Percentiles rank a stretch among this genome's conserved stretches.
These are phyloP conservation scores for Saturnispora mendoncae DNA, from an alignment of 805 yeast species.

Conservation along the genomic window DNA sequence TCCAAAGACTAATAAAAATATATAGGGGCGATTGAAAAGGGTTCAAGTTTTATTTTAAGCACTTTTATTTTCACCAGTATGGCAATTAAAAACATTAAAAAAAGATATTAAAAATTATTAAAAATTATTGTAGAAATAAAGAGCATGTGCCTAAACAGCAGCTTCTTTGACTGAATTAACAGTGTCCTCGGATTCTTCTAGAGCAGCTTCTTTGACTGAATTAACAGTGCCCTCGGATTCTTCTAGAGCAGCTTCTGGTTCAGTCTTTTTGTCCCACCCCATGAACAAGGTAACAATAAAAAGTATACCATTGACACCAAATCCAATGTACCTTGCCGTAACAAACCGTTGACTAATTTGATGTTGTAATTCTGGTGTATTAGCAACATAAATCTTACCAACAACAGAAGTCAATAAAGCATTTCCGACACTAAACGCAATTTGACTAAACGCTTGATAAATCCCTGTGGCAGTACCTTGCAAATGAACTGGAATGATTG, in stretches of 20 bases:
- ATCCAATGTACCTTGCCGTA: slow-evolving; percentile 1
- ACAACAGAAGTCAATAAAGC: slow-evolving; percentile 15
- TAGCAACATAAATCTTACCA: slow-evolving; percentile 10
- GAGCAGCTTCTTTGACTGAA: no score
- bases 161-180: no score
- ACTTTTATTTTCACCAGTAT: no score
- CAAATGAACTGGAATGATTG: slow-evolving; percentile 16
- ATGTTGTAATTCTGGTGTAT: not conserved
- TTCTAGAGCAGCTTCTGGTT: not conserved
- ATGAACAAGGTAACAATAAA: not conserved
- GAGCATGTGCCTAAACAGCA: no score
- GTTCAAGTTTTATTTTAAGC: no score
- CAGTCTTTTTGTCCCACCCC: not conserved
- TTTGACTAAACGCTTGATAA: slow-evolving; percentile 15
- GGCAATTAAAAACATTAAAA: no score
- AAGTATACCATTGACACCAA: not conserved
- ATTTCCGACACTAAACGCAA: slow-evolving; percentile 14
- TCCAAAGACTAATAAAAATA: no score
- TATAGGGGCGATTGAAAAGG: no score
- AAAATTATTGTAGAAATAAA: no score
- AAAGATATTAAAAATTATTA: no score
- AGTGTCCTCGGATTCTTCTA: not conserved
- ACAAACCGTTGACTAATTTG: slow-evolving; percentile 6
- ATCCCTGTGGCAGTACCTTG: slow-evolving; percentile 18
- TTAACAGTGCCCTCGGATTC: not conserved